Evolutionary conservation across 257 asterid species (phyloP), one percentile per base, ranked within the genome.

Genomic region (Solanum gandarillasii): DNA sequence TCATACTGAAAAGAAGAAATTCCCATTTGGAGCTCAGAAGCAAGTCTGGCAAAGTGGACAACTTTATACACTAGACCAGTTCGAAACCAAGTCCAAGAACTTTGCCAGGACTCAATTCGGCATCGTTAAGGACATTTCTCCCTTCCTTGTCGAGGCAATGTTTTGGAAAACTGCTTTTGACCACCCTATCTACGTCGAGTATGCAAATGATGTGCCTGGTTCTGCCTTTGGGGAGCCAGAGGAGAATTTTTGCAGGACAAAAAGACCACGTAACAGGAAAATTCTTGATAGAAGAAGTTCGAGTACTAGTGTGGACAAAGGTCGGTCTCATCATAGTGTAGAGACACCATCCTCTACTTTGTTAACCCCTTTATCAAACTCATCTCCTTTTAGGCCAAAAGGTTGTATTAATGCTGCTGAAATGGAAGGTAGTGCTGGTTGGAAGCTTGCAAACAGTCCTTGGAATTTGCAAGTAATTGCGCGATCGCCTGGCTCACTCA

Each of bases 1-100:
- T 25, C 91, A 88, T 88, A 91, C 87, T 88, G 94, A 90, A 78
- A 96, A 93, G 93, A 96, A 55, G 92, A 95, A 72, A 89, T 87
- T 16, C 39, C 88, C 89, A 8, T 83, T 85, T 18, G 94, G 92
- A 68, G 94, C 92, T 68, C 91, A 91, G 85, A 97, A 92, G 89
- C 98, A 97, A 91, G 99, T 97, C 70, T 97, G 99, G 99, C 98
- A 97, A 87, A 97, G 99, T 91, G 99, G 99, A 91, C 98, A 96
- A 89, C 92, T 91, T 89, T 97, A 97, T 88, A 94, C 99, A 0
- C 88, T 97, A 85, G 99, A 97, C 85, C 97, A 97, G 89, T 97
- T 97, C 84, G 99, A 97, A 92, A 94, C 94, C 4, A 97, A 96
- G 92, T 93, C 99, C 5, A 97, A 94, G 91, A 87, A 21, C 82